phyloP scores from a whole-genome alignment of 495 filamentous ascomycete genomes.

The Penicillium herquei region DNA sequence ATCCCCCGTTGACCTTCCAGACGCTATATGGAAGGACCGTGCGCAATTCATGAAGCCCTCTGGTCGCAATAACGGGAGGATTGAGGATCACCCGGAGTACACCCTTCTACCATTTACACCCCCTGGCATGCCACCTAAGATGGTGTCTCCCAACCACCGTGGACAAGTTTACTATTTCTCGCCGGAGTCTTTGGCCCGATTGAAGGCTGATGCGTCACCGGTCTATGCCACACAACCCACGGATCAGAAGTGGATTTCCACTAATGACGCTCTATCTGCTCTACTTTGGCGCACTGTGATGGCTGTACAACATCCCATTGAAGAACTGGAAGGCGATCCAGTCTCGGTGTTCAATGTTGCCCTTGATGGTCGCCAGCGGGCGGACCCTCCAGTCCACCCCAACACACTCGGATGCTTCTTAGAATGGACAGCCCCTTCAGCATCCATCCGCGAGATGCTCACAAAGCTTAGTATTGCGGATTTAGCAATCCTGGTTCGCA shows the following conservation, averaged over 20 bases:
- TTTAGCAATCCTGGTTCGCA: constrained; percentile 30
- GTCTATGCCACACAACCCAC: constrained; percentile 24
- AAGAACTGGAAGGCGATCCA: constrained; percentile 26
- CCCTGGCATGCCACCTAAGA: constrained; percentile 29
- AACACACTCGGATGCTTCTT: constrained; percentile 33
- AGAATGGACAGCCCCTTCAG: constrained; percentile 21
- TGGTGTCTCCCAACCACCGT: constrained; percentile 26
- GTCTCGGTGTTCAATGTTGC: constrained; percentile 33
- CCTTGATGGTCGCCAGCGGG: constrained; percentile 31
- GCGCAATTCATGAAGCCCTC: constrained; percentile 27
- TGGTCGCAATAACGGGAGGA: constrained; percentile 19
- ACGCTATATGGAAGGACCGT: constrained; percentile 19
- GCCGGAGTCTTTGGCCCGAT: constrained; percentile 20
- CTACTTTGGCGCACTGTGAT: constrained; percentile 41
- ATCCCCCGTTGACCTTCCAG: constrained; percentile 15
- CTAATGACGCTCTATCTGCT: constrained; percentile 40
- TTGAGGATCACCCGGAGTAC: constrained; percentile 34
- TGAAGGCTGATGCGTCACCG: constrained; percentile 35
- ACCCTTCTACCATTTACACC: constrained; percentile 32
- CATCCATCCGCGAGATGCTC: constrained; percentile 18
- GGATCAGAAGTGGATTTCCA: constrained; percentile 32
- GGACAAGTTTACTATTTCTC: constrained; percentile 33
- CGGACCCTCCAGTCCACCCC: constrained; percentile 29
- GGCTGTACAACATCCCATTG: constrained; percentile 30
- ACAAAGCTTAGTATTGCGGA: constrained; percentile 16